phyloP scores from a whole-genome alignment of 148 eudicot genomes.

The Vaccinium macrocarpon region DNA sequence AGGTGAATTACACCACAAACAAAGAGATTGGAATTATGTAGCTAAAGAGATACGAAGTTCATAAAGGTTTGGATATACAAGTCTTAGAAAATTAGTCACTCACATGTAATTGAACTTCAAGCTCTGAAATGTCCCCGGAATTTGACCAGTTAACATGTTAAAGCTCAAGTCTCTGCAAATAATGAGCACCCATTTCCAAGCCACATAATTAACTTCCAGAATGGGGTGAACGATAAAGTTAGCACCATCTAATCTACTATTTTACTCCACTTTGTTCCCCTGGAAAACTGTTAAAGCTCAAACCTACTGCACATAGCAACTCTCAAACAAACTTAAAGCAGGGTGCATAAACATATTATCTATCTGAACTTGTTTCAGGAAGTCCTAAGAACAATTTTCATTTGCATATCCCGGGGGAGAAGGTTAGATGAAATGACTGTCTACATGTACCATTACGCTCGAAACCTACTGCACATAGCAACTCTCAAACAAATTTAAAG shows the following conservation, averaged over 20 bases:
- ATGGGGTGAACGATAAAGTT: background rate
- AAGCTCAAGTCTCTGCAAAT: conserved; percentile 61
- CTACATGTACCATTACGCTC: background rate
- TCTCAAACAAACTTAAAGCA: background rate
- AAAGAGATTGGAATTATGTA: background rate
- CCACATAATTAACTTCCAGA: background rate
- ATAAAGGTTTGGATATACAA: background rate
- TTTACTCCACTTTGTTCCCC: background rate
- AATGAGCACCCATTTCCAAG: background rate
- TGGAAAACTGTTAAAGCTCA: background rate
- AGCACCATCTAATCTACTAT: background rate
- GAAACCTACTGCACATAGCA: background rate
- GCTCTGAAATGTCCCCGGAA: conserved; percentile 33
- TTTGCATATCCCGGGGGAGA: background rate
- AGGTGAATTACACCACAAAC: background rate
- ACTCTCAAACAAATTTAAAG: background rate
- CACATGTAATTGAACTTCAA: conserved; percentile 33
- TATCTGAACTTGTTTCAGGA: background rate
- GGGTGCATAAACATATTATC: background rate
- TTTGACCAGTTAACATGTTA: conserved; percentile 49
- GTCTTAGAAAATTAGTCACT: conserved; percentile 13
- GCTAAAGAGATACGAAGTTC: background rate
- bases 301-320: background rate
- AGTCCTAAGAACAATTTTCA: background rate
- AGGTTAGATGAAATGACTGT: background rate